phyloP scores from a whole-genome alignment of 345 rosid genomes.

The Corchorus capsularis region DNA sequence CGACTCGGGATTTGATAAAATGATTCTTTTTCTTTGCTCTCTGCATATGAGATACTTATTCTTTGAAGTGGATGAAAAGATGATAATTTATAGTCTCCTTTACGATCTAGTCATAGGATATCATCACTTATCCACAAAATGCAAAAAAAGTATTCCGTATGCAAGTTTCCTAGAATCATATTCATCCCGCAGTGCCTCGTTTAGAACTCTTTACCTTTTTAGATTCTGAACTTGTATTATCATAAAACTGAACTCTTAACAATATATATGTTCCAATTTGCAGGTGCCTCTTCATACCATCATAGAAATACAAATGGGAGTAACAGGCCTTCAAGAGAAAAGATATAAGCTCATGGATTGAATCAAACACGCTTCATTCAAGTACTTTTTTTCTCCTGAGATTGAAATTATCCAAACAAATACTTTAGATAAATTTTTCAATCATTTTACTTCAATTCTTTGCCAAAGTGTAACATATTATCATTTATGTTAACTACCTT shows the following conservation, averaged over 20 bases:
- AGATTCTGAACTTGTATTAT: background rate
- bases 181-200: too few relatives aligned
- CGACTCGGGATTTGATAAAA: background rate
- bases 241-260: background rate
- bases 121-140: background rate
- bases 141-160: background rate
- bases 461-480: conserved; percentile 16
- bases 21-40: background rate
- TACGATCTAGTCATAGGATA: background rate
- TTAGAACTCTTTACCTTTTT: background rate
- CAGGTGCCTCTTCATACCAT: conserved; percentile 98
- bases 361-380: background rate
- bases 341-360: conserved; percentile 98
- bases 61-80: background rate
- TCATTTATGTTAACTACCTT: background rate
- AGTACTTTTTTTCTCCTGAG: background rate
- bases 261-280: conserved; percentile 16
- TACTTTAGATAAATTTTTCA: background rate
- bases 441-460: conserved; percentile 24
- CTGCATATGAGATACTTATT: background rate
- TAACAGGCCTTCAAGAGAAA: conserved; percentile 97
- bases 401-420: background rate
- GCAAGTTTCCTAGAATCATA: conserved; percentile 6
- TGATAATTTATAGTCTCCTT: too few relatives aligned
- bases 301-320: conserved; percentile 99